phyloP scores from a whole-genome alignment of 139 green algal species.

The Pleodorina starrii region DNA sequence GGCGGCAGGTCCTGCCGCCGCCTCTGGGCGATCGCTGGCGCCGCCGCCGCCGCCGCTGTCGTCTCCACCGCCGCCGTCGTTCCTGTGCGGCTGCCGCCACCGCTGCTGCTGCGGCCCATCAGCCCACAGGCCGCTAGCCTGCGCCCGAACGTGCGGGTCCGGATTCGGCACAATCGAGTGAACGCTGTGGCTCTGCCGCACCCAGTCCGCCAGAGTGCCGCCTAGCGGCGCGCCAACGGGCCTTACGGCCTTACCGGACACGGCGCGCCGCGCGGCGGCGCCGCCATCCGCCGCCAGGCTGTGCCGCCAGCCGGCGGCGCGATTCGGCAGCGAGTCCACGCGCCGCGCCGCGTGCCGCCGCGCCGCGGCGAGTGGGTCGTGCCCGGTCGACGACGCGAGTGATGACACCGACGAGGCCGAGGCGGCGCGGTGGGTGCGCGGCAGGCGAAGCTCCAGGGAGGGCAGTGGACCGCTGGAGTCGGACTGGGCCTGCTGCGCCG shows the following conservation, averaged over 20 bases:
- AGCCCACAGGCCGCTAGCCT: not conserved
- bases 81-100: not conserved
- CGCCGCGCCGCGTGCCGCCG: not conserved
- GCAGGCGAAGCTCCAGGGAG: no score
- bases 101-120: not conserved
- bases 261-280: not conserved
- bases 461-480: no score
- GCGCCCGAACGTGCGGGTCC: not conserved
- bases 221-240: not conserved
- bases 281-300: not conserved
- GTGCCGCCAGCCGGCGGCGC: slow-evolving; percentile 10
- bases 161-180: not conserved
- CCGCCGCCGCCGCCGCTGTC: not conserved
- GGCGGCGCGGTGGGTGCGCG: not conserved
- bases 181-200: slow-evolving; percentile 19
- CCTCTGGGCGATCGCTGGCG: not conserved
- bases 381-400: not conserved
- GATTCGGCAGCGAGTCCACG: not conserved
- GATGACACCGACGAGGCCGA: not conserved
- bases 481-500: not conserved
- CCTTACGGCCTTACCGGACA: not conserved
- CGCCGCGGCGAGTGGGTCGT: not conserved
- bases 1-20: no score
- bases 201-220: slow-evolving; percentile 14
- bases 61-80: not conserved